A percentile compares a stretch with the other conserved stretches of the same genome.
Evolutionary conservation across 495 filamentous ascomycete genomes (phyloP).

Genomic region (Aspergillus haitiensis): DNA sequence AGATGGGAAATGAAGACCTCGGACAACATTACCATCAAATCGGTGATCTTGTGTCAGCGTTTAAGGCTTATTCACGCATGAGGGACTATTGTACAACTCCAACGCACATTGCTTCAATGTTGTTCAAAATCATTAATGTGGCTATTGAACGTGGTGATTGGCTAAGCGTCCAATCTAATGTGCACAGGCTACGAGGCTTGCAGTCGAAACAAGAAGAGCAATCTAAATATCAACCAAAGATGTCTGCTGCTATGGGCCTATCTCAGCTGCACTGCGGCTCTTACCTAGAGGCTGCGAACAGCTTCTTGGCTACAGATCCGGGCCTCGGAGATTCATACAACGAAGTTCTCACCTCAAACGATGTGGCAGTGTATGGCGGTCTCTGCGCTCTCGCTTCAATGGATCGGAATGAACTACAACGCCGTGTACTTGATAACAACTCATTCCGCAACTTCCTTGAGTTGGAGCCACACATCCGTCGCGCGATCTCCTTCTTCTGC

Average conservation of each 20-base stretch:
- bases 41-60: conserved; percentile 61
- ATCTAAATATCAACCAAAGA: conserved; percentile 61
- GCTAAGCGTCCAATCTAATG: conserved; percentile 64
- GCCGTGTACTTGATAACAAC: conserved; percentile 71
- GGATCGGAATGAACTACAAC: conserved; percentile 73
- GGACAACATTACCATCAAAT: conserved; percentile 65
- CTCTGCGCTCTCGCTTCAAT: conserved; percentile 89
- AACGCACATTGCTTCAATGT: conserved; percentile 71
- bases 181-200: conserved; percentile 61
- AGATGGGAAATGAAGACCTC: conserved; percentile 80
- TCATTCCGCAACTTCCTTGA: conserved; percentile 87
- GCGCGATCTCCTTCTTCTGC: conserved; percentile 84
- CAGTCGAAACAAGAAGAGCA: conserved; percentile 61
- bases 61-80: conserved; percentile 71
- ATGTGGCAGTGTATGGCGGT: conserved; percentile 89
- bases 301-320: conserved; percentile 62
- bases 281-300: conserved; percentile 70
- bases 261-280: conserved; percentile 63
- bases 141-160: conserved; percentile 67
- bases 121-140: conserved; percentile 65
- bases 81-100: conserved; percentile 70
- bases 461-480: conserved; percentile 89
- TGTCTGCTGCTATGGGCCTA: conserved; percentile 67
- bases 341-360: conserved; percentile 76
- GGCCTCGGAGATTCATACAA: conserved; percentile 60